Evolutionary conservation across 352 stramenopile genomes (phyloP).

Genomic region (Phytophthora cactorum): DNA sequence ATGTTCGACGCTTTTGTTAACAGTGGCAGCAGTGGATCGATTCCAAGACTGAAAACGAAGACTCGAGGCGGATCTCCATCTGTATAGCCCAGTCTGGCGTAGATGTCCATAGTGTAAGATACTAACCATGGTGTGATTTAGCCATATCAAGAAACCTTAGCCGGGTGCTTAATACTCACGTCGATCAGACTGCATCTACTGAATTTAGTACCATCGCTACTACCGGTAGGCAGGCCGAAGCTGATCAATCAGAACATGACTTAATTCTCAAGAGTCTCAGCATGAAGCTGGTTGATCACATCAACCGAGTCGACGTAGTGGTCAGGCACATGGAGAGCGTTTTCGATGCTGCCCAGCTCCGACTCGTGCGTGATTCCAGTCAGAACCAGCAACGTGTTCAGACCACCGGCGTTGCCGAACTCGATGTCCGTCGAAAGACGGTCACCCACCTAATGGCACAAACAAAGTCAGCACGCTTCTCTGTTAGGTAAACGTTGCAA

Average conservation of each 20-base stretch:
- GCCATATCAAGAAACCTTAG: conserved; percentile 2
- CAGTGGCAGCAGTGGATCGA: conserved; percentile 37
- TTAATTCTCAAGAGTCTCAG: conserved; percentile 48
- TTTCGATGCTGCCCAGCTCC: conserved; percentile 60
- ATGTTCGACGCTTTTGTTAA: conserved; percentile 87
- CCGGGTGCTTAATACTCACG: background rate
- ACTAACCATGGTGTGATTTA: conserved; percentile 14
- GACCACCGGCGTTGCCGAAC: conserved; percentile 73
- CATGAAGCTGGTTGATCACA: conserved; percentile 72
- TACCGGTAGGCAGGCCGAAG: too few relatives aligned
- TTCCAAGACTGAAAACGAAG: conserved; percentile 61
- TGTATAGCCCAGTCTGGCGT: conserved; percentile 18
- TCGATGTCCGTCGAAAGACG: conserved; percentile 86
- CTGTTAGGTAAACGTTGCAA: background rate
- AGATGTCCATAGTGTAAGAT: conserved; percentile 39
- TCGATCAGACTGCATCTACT: conserved; percentile 28
- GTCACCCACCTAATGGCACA: conserved; percentile 68
- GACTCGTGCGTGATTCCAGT: conserved; percentile 69
- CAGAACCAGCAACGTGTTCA: conserved; percentile 81
- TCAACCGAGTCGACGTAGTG: conserved; percentile 77
- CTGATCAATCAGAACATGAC: conserved; percentile 3
- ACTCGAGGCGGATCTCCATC: conserved; percentile 28
- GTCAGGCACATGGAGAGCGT: conserved; percentile 62
- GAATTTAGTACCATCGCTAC: background rate
- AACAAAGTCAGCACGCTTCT: background rate